Base-by-base conservation (phyloP, 2,329 filamentous ascomycete genomes). In the Fusarium musae region DNA sequence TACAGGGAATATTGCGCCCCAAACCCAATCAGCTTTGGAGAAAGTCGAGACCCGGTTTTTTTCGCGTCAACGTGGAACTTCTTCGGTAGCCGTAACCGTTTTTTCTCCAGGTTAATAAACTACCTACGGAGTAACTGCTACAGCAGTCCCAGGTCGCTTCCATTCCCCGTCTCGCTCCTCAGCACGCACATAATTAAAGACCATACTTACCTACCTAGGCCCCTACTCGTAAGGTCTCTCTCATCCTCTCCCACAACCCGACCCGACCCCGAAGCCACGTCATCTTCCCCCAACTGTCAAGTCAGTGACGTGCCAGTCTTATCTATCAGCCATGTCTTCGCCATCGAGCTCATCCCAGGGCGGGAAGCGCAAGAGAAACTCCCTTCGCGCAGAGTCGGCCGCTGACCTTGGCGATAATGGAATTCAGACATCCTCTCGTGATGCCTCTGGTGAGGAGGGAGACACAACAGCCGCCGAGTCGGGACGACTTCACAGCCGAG, bases 391-490 rank as follows among this genome's bases (percentile, higher is more conserved):
- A 58, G 82, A 85, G 71, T 84, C 87, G 83, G 79, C 85, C 70
- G 79, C 84, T 70, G 74, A 76, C 69, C 63, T 79, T 70, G 63
- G 88, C 65, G 87, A 90, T 61, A 89, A 92, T 79, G 86, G 83
- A 69, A 79, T 90, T 56, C 87, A 92, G 75, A 90, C 93, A 40
- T 94, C 93, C 23, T 95, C 93, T 40, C 90, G 93, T 80, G 93
- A 97, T 84, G 93, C 93, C 69, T 96, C 93, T 21, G 93, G 88
- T 73, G 93, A 97, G 84, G 94, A 96, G 80, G 91, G 90, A 78
- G 91, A 93, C 78, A 93, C 93, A 75, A 91, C 92, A 21, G 89
- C 93, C 59, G 88, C 88, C 69, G 88, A 92, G 80, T 87, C 87
- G 47, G 83, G 82, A 60, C 85, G 85, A 69, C 88, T 90, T 87